phyloP scores from a whole-genome alignment of 83 land plant species.

The Isoetes engelmannii region DNA sequence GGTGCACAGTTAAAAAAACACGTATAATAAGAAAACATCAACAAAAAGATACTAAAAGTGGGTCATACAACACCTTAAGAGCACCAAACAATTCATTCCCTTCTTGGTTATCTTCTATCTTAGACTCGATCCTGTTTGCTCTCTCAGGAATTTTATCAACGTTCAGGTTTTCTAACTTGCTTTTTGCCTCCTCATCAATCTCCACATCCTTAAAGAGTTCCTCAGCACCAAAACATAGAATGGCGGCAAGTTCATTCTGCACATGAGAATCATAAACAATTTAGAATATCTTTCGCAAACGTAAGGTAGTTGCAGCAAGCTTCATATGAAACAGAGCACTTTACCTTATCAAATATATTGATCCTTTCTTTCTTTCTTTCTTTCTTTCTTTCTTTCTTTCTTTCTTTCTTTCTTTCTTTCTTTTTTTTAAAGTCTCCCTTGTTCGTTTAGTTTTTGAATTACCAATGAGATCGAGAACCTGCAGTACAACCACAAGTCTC shows the following conservation, averaged over 20 bases:
- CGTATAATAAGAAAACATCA: not conserved
- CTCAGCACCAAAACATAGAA: constrained; percentile 95
- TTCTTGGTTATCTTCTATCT: constrained; percentile 44
- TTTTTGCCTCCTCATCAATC: constrained; percentile 89
- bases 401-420: constrained; percentile 94
- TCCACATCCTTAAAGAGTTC: constrained; percentile 96
- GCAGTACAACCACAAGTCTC: constrained; percentile 1
- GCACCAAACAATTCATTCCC: constrained; percentile 86
- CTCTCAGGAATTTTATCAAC: constrained; percentile 98
- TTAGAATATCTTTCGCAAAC: too few relatives aligned
- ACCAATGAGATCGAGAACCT: constrained; percentile 99
- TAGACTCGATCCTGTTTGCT: constrained; percentile 93
- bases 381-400: constrained; percentile 95
- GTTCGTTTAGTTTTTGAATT: constrained; percentile 94
- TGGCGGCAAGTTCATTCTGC: constrained; percentile 97
- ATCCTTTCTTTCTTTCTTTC: constrained; percentile 89
- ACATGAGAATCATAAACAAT: not conserved
- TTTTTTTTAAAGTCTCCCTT: constrained; percentile 92
- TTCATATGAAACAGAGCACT: too few relatives aligned
- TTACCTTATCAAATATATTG: constrained; percentile 88
- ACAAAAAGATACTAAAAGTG: not conserved
- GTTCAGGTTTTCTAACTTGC: constrained; percentile 79
- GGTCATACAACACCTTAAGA: constrained; percentile 59
- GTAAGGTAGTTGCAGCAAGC: too few relatives aligned
- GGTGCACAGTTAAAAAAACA: not conserved